Evolutionary conservation across 345 rosid species (phyloP), one percentile per base, ranked within the genome.

Genomic region (Citrus australasica): DNA sequence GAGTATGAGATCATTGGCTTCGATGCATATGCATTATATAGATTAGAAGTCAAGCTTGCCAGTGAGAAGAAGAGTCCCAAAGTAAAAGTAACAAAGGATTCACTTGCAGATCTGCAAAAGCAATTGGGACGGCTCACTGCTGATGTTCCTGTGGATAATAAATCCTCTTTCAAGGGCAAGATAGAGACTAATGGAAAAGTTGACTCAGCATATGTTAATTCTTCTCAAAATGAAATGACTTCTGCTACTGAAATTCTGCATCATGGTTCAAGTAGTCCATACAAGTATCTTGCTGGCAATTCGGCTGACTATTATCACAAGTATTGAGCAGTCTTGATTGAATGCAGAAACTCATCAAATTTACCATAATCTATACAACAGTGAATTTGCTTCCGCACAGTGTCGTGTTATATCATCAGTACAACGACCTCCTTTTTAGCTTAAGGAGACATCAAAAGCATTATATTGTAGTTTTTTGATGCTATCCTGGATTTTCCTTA

Each of bases 61-160:
- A 76, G 76, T 67, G 82, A 78, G 72, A 94, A 90, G 89, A 94
- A 91, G 89, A 88, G 89, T 76, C 91, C 93, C 3, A 92, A 85
- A 55, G 92, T 84, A 35, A 91, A 86, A 78, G 79, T 81, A 35
- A 22, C 82, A 1, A 94, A 86, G 79, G 96, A 90, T 67, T 86
- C 98, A 9, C 82, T 92, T 38, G 92, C 90, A 69, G 93, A 93
- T 85, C 82, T 89, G 82, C 91, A 91, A 88, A 93, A 89, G 85
- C 85, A 89, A 85, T 93, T 94, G 98, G 90, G 89, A 81, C 89
- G 90, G 82, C 90, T 92, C 32, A 90, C 90, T 67, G 93, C 97
- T 46, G 88, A 92, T 71, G 85, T 63, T 73, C 86, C 88, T 37
- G 78, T 85, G 8, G 95, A 91, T 33, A 77, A 79, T 38, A 80